Percentiles rank a stretch among this genome's conserved stretches.
Conservation (phyloP, 2,329 filamentous ascomycete species). For the Fusarium succisae region DNA sequence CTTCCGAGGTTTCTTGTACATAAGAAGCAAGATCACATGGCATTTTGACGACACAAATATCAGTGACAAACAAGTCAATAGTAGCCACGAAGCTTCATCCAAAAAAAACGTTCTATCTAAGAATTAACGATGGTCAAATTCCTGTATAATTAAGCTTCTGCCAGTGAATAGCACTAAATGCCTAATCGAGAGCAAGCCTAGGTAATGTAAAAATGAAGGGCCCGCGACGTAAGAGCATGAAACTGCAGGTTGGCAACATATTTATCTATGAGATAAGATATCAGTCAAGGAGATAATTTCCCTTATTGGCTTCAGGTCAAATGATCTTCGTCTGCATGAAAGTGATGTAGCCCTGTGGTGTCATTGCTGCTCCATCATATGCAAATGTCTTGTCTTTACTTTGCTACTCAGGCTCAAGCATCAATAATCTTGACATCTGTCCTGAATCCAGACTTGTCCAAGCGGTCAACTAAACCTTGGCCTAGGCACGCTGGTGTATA, state of each 20-base stretch:
- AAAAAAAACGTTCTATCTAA: background rate
- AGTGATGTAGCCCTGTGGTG: background rate
- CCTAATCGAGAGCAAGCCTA: background rate
- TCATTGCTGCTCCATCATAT: constrained; percentile 3
- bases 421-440: constrained; percentile 62
- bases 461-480: constrained; percentile 70
- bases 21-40: background rate
- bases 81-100: background rate
- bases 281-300: background rate
- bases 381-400: background rate
- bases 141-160: background rate
- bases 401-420: background rate
- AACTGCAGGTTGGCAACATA: background rate
- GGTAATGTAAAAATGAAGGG: background rate
- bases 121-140: background rate
- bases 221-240: background rate
- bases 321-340: background rate
- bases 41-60: background rate
- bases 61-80: background rate
- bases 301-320: background rate
- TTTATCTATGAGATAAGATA: background rate
- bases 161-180: background rate
- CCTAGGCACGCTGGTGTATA: constrained; percentile 79
- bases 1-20: background rate
- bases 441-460: constrained; percentile 69